Evolutionary conservation across 2,329 filamentous ascomycete species (phyloP).

Genomic region (Penicillium capsulatum): DNA sequence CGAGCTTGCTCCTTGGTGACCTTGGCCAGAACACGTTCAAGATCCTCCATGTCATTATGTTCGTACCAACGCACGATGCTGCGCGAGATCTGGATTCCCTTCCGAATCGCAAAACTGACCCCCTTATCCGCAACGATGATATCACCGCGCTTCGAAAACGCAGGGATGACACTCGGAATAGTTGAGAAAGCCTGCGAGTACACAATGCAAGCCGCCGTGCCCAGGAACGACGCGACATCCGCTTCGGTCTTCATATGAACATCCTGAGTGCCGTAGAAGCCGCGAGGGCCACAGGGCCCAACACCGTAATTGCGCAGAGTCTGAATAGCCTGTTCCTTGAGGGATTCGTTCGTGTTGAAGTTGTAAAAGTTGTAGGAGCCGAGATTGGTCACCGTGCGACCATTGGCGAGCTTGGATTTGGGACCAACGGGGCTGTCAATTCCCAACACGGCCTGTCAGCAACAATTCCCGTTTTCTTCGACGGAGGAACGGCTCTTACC

Average conservation of each 20-base stretch:
- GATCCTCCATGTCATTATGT: conserved; percentile 91
- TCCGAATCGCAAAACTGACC: conserved; percentile 89
- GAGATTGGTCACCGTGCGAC: conserved; percentile 86
- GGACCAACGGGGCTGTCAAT: conserved; percentile 72
- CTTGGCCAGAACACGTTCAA: conserved; percentile 79
- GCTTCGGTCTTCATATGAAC: conserved; percentile 96
- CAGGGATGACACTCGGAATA: conserved; percentile 92
- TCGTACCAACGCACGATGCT: conserved; percentile 92
- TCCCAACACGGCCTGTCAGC: conserved; percentile 11
- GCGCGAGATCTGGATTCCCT: conserved; percentile 86
- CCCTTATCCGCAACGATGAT: conserved; percentile 94
- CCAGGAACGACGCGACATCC: conserved; percentile 85
- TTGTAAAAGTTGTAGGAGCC: conserved; percentile 98
- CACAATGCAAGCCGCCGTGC: conserved; percentile 83
- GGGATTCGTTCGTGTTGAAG: conserved; percentile 83
- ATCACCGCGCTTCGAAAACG: conserved; percentile 94
- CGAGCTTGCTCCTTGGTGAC: conserved; percentile 83
- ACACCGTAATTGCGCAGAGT: conserved; percentile 94
- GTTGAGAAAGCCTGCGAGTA: conserved; percentile 96
- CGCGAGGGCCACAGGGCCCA: conserved; percentile 90
- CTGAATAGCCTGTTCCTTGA: conserved; percentile 93
- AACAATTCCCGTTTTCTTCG: neutral
- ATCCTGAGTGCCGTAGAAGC: conserved; percentile 98
- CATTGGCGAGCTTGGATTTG: conserved; percentile 81
- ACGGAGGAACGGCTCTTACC: conserved; percentile 51